Conservation (phyloP, 208 protist species). For the Naegleria gruberi region DNA sequence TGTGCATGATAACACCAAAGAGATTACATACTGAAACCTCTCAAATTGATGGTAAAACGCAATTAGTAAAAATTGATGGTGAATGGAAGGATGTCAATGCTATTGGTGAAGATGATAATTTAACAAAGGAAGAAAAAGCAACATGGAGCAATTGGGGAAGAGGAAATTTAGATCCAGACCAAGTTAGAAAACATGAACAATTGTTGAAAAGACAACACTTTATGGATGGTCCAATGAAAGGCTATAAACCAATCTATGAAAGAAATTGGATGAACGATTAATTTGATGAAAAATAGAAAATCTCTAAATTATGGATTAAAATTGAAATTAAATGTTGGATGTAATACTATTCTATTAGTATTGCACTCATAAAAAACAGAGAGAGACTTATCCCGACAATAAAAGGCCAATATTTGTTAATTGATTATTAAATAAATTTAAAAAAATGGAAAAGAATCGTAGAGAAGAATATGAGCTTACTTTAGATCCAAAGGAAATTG, state of each 20-base stretch:
- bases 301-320: too few species aligned
- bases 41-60: not conserved
- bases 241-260: not conserved
- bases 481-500: not conserved
- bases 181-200: not conserved
- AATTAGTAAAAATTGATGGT: not conserved
- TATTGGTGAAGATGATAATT: not conserved
- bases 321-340: too few species aligned
- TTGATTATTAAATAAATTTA: too few species aligned
- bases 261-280: not conserved
- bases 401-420: too few species aligned
- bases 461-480: not conserved
- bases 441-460: too few species aligned
- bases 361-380: too few species aligned
- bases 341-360: too few species aligned
- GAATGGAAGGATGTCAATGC: not conserved
- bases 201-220: constrained; percentile 3
- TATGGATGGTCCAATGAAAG: not conserved
- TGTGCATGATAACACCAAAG: not conserved
- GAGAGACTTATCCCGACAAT: too few species aligned
- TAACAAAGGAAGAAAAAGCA: not conserved
- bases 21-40: not conserved
- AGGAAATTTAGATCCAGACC: constrained; percentile 1
- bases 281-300: too few species aligned
- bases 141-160: not conserved